phyloP scores from a whole-genome alignment of 768 basidiomycete species.

The Macrolepiota albuminosa region DNA sequence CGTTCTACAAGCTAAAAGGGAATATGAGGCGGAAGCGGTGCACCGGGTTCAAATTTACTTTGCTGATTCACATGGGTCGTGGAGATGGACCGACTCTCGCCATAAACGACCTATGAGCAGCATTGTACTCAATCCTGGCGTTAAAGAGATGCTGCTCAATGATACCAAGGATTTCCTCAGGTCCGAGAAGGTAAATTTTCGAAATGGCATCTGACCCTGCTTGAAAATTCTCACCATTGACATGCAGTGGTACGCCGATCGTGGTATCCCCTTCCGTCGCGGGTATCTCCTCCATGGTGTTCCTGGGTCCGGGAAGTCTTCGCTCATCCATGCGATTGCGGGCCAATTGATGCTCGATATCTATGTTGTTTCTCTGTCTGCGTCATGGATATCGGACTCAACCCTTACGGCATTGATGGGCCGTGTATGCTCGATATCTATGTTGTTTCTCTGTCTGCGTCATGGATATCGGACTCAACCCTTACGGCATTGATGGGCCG shows the following conservation, averaged over 20 bases:
- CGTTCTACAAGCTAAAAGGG: constrained; percentile 84
- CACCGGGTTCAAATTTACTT: constrained; percentile 89
- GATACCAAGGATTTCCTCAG: constrained; percentile 82
- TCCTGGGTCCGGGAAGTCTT: constrained; percentile 83
- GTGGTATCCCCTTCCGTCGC: constrained; percentile 87
- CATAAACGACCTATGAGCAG: constrained; percentile 87
- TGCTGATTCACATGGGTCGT: constrained; percentile 82
- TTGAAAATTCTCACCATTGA: constrained; percentile 4
- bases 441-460: constrained; percentile 80
- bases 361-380: constrained; percentile 83
- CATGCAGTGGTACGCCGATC: constrained; percentile 82
- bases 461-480: constrained; percentile 86
- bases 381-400: constrained; percentile 85
- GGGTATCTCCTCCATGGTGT: constrained; percentile 84
- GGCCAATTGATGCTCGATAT: constrained; percentile 89
- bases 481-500: constrained; percentile 83
- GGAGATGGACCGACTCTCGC: constrained; percentile 84
- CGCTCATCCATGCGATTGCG: constrained; percentile 82
- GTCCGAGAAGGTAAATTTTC: constrained; percentile 61
- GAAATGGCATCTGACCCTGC: not conserved
- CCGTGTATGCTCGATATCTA: constrained; percentile 93
- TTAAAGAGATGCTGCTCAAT: constrained; percentile 83
- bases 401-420: constrained; percentile 80
- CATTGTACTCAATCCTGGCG: constrained; percentile 83
- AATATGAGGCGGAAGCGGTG: constrained; percentile 83